Base-by-base conservation (phyloP, 225 moss, liverwort and hornwort species). In the Rhytidiadelphus loreus region DNA sequence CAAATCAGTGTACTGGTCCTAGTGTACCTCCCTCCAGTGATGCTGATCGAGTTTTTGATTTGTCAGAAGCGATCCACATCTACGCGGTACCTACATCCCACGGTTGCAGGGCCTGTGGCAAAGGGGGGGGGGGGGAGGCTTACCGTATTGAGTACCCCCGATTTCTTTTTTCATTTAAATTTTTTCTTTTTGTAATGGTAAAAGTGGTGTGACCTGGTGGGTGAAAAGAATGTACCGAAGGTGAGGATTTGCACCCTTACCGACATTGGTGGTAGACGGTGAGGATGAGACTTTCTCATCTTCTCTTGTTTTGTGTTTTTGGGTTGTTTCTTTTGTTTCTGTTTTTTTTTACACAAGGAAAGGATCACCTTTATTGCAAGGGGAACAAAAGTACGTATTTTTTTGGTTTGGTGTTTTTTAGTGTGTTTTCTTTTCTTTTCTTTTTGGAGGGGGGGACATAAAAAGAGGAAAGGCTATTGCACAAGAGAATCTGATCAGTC, bases 61-160 rank as follows among this genome's bases (percentile, higher is more conserved):
- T 86, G 87, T 89, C 80, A 89, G 74, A 50, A 84, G 43, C 80
- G 26, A 83, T 78, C 86, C 76, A 86, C 86, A 89, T 87, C 91
- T 91, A 86, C 70, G 9, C 8, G 2, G 20, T 55, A 70, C 87
- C 6, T 7, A 89, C 81, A 89, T 91, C 87, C 84, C 84, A 87
- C 68, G 81, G 80, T 76, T 86, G 60, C 69, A 64, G 53, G 70
- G 13, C 55, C 25, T 25, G 71, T 81, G 87, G 25, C 73, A 7
- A 71, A 73, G 62, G 82, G 69, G 52, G 52, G 52, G n/a, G 72
- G 26, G 58, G 28, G 32, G 50, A 23, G 29, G 17, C 32, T 16
- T 48, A 80, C 70, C 71, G 87, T 72, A 81, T 81, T 20, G 56
- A 28, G 80, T 80, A 69, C 35, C 28, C 21, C 13, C 12, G 4